Evolutionary conservation across 2,329 filamentous ascomycete species (phyloP), one percentile per base, ranked within the genome.

Genomic region (Cytospora chrysosperma): DNA sequence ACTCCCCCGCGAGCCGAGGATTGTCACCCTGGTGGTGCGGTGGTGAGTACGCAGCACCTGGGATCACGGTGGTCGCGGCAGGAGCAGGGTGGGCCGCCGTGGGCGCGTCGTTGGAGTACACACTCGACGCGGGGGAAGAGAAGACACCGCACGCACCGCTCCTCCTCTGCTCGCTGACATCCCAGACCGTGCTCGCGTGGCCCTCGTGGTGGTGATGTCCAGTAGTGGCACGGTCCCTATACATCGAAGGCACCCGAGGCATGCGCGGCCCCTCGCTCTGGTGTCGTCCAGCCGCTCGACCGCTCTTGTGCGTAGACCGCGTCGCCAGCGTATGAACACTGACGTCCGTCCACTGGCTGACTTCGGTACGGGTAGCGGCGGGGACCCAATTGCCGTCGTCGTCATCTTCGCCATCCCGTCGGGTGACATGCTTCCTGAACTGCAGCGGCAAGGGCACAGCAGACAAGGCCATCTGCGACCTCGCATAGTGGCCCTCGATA

Each of bases 61-160:
- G 40, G 21, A 30, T n/a, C 5, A 28, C 43, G 6, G 24, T 32
- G n/a, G 24, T 37, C 55, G 51, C 50, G 63, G 49, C 52, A 64
- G 52, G 57, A 30, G 28, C 34, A 12, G 64, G 60, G 28, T 63
- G 61, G 30, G 53, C 32, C 27, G 21, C 51, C 9, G 51, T 58
- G 15, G 56, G n/a, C 7, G 28, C 53, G 15, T 63, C 24, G 27
- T 56, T 61, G 47, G 59, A 63, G 49, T 66, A 66, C 27, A 61
- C 24, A 15, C 64, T 66, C 13, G 64, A 66, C 27, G 64, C 32
- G 10, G 32, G 17, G 15, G 26, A 3, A 53, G 13, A 19, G 17
- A 12, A 28, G 12, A 17, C 12, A 47, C 43, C 43, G n/a, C 24
- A 47, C n/a, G 43, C 43, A 4, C 19, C 43, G 43, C 43, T 47